Base-by-base conservation (phyloP, 176 grass and related monocot genomes). In the Cymbopogon citratus region DNA sequence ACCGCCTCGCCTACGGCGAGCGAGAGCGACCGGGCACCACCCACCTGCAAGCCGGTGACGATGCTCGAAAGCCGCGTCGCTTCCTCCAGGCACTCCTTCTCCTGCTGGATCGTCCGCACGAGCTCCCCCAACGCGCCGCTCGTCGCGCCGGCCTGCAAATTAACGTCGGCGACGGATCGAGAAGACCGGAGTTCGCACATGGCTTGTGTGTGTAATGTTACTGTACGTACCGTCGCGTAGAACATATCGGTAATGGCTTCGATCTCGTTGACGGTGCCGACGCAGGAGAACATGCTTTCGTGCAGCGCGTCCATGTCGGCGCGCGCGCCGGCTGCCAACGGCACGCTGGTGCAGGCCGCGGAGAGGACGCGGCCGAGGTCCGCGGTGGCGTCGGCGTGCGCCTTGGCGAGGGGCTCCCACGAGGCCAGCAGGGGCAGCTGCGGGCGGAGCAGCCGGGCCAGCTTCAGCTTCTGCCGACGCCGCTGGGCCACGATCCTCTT, bases 401-500 rank as follows among this genome's bases (percentile, higher is more conserved):
- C 77, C 66, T 76, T 75, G 25, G 87, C 83, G 28, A 90, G 70
- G 1, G 80, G 9, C 10, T 95, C 92, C 96, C 89, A 99, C 19
- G 87, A 80, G 11, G 83, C 84, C 7, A 99, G 90, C 10, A 93
- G 79, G 5, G 82, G 87, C 11, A 90, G 75, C n/a, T 99, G 91
- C 44, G 82, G 82, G 5, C 84, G 65, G 18, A 93, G 85, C 44
- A 93, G 40, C 25, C 84, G 61, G 9, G 78, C 70, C 80, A 99
- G 63, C 76, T 91, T 93, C 73, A 95, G 34, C 89, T 95, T 99
- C 80, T 93, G 79, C 87, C 87, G 87, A 61, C 96, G 82, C 73
- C 96, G 84, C 52, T 91, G 92, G 26, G 88, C 83, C 79, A 99
- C 74, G 72, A 99, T 85, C 40, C 89, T 80, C 89, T 95, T 99